Conservation (phyloP, 208 protist species). For the Balamuthia mandrillaris region DNA sequence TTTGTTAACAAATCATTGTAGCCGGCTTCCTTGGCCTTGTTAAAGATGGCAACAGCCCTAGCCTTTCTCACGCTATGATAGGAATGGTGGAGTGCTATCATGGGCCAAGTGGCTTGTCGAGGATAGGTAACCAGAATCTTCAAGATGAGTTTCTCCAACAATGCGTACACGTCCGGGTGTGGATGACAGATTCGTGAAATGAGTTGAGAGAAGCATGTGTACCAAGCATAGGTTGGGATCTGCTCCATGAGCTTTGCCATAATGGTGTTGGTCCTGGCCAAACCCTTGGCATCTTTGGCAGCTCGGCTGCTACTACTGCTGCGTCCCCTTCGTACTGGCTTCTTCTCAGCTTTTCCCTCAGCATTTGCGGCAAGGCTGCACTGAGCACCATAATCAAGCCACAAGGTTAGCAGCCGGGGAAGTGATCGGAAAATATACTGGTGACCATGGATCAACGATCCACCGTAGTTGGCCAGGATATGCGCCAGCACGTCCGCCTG, state of each 20-base stretch:
- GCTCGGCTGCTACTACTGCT: background rate
- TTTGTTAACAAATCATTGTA: constrained; percentile 8
- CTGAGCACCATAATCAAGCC: constrained; percentile 77
- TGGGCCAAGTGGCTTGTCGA: constrained; percentile 62
- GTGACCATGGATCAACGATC: constrained; percentile 75
- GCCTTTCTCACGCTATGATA: background rate
- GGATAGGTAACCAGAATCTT: constrained; percentile 62
- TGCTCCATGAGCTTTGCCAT: constrained; percentile 12
- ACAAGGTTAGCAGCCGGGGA: constrained; percentile 90
- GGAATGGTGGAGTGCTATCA: constrained; percentile 35
- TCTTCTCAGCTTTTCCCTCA: background rate
- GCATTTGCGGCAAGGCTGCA: background rate
- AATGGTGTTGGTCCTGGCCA: background rate
- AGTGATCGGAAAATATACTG: constrained; percentile 85
- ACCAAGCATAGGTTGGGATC: constrained; percentile 57
- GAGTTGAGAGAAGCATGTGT: constrained; percentile 68
- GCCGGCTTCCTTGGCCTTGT: constrained; percentile 10
- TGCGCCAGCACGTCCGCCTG: constrained; percentile 36
- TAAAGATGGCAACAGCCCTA: background rate
- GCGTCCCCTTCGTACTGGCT: background rate
- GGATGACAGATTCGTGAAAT: constrained; percentile 71
- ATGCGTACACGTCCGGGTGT: constrained; percentile 39
- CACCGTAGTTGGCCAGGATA: constrained; percentile 80
- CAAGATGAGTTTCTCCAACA: constrained; percentile 52
- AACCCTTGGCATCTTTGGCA: background rate